Evolutionary conservation across 2,329 filamentous ascomycete genomes (phyloP), one percentile per base, ranked within the genome.

Genomic region (Claviceps pusilla): DNA sequence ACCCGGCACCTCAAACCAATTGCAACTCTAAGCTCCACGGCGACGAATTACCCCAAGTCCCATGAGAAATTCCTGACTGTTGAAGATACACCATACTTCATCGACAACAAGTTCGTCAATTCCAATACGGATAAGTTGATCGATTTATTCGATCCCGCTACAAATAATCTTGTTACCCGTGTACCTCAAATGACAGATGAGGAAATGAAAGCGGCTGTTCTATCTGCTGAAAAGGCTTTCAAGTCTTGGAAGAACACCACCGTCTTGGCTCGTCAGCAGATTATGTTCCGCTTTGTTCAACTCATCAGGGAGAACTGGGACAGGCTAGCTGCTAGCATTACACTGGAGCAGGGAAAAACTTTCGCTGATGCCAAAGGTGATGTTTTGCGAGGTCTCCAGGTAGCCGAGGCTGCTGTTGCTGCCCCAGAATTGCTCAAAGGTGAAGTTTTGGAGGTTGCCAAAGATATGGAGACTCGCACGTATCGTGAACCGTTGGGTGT

Each of bases 221-320:
- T 80, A 60, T 87, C 84, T 65, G 87, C 87, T 4, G 73, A 85
- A 71, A 82, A 80, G 70, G 87, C 87, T 1, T 91, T 88, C 68
- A 79, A 82, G 59, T 74, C 74, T 51, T 93, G 87, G 87, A 80
- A 75, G 62, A 75, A 77, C 59, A 90, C 81, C 31, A 87, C 81
- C 66, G 73, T 91, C 59, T 76, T 93, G 60, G 74, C 79, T 58
- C 77, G 87, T 58, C 87, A 93, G 75, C 82, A 87, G 72, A 84
- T 91, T 71, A 89, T 91, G 85, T 91, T 93, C 77, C 86, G 85
- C 69, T 89, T 89, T 64, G 86, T 89, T 39, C 77, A 78, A 37
- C 73, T 93, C 64, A 88, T 93, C 66, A 76, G 86, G 52, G 84
- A 90, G 71, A 85, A 93, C 72, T 90, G 86, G 86, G 87, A 93